Percentiles rank a stretch among this genome's conserved stretches.
Evolutionary conservation across 306 rosid species (phyloP).

Genomic region (Cucurbita moschata): DNA sequence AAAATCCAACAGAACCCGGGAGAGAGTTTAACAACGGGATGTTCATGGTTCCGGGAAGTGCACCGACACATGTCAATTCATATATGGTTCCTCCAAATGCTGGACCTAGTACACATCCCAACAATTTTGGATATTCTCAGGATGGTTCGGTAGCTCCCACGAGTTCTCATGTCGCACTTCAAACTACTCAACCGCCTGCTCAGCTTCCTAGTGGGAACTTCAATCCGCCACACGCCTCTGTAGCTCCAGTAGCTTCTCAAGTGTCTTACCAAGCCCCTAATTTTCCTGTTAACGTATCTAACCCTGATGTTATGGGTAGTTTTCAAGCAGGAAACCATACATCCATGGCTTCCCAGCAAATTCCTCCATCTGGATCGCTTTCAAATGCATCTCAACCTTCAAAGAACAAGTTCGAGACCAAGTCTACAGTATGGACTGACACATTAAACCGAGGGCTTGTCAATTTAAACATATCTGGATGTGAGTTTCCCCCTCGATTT

Average conservation of each 20-base stretch:
- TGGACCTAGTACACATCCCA: not conserved
- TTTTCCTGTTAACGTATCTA: slow-evolving; percentile 18
- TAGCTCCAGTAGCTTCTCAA: slow-evolving; percentile 12
- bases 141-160: not conserved
- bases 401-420: slow-evolving; percentile 80
- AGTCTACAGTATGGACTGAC: slow-evolving; percentile 95
- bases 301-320: slow-evolving; percentile 25
- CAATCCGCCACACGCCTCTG: not conserved
- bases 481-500: slow-evolving; percentile 37
- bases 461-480: slow-evolving; percentile 87
- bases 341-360: slow-evolving; percentile 34
- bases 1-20: slow-evolving; percentile 38
- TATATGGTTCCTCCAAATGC: not conserved
- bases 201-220: slow-evolving; percentile 37
- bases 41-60: slow-evolving; percentile 32
- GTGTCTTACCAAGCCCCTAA: slow-evolving; percentile 27
- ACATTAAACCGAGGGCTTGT: slow-evolving; percentile 91
- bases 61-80: slow-evolving; percentile 10
- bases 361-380: slow-evolving; percentile 34
- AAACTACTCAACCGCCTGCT: slow-evolving; percentile 25
- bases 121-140: not conserved
- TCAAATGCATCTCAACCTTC: slow-evolving; percentile 42
- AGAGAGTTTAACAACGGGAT: slow-evolving; percentile 42
- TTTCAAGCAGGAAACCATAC: slow-evolving; percentile 24
- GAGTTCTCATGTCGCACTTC: slow-evolving; percentile 13